Conservation (phyloP, 2,329 filamentous ascomycete species). For the Diatrype stigma region DNA sequence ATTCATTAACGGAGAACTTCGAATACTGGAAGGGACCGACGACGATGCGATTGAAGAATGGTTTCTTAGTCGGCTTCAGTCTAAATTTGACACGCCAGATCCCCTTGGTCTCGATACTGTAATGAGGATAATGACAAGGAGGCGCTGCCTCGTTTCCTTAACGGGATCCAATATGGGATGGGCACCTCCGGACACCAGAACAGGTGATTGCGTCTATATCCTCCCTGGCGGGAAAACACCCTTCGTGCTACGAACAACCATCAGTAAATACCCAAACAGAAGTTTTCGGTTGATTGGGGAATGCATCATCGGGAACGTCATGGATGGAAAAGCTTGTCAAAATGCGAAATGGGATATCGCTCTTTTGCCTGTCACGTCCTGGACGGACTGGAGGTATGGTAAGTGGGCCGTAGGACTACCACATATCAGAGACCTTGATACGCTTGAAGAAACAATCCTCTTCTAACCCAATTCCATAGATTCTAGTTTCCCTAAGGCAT, state of each 20-base stretch:
- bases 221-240: background rate
- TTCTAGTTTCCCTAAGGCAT: too few species aligned
- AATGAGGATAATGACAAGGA: background rate
- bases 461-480: too few species aligned
- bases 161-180: background rate
- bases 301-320: background rate
- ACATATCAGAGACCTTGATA: too few species aligned
- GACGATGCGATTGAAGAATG: background rate
- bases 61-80: background rate
- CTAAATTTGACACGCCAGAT: background rate
- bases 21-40: background rate
- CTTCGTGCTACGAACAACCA: background rate
- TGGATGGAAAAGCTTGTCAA: background rate
- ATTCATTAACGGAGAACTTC: background rate
- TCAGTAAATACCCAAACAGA: too few species aligned
- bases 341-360: background rate
- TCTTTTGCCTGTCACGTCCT: background rate
- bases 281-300: background rate
- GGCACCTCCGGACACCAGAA: background rate
- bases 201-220: background rate
- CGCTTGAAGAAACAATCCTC: too few species aligned
- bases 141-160: background rate
- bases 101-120: background rate
- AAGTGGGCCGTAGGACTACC: too few species aligned
- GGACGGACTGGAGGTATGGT: background rate